Conservation (phyloP, 257 asterid species). For the Prunella vulgaris region DNA sequence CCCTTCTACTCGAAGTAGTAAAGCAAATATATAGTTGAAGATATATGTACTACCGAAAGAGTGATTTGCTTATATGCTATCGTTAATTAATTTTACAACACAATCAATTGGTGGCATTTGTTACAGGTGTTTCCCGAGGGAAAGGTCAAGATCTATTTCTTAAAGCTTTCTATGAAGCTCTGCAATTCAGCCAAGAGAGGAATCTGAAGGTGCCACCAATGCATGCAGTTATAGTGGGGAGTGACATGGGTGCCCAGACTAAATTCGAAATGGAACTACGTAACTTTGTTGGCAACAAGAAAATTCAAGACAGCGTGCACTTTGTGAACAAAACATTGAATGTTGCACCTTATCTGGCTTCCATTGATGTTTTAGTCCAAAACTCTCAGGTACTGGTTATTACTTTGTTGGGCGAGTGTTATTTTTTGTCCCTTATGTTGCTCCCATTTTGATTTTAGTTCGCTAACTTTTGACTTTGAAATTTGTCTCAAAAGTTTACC, state of each 20-base stretch:
- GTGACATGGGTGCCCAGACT: constrained; percentile 80
- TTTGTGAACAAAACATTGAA: constrained; percentile 87
- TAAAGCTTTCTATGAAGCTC: constrained; percentile 67
- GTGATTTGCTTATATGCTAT: neutral
- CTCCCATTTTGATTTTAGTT: no score
- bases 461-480: no score
- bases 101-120: constrained; percentile 2
- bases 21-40: neutral
- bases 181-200: constrained; percentile 59
- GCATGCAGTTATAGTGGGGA: constrained; percentile 87
- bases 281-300: constrained; percentile 58
- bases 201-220: constrained; percentile 62
- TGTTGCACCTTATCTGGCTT: constrained; percentile 91
- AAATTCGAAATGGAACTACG: constrained; percentile 84
- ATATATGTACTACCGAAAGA: neutral
- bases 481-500: no score
- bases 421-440: no score
- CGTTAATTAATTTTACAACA: neutral
- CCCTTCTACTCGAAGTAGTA: neutral
- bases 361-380: constrained; percentile 87
- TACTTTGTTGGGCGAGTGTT: no score
- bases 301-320: constrained; percentile 61
- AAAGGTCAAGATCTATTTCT: constrained; percentile 96
- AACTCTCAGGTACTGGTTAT: constrained; percentile 75
- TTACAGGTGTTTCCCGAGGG: constrained; percentile 95